phyloP scores from a whole-genome alignment of 305 asterid species.

The Rubia peregrina region DNA sequence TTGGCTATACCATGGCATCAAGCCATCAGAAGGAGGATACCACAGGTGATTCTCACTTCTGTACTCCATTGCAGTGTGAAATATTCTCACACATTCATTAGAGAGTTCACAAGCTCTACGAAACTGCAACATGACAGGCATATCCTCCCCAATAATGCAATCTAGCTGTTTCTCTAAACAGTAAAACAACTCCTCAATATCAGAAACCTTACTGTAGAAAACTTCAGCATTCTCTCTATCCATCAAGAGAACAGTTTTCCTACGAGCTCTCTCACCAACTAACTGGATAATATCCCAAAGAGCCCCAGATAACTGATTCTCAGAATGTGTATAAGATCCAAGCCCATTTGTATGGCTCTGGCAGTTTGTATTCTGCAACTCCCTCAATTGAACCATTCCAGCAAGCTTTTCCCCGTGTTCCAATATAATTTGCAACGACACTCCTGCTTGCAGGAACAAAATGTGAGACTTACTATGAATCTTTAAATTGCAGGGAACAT shows the following conservation, averaged over 20 bases:
- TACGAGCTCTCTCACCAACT: slow-evolving; percentile 86
- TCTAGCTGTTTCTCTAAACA: slow-evolving; percentile 74
- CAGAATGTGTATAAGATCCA: slow-evolving; percentile 48
- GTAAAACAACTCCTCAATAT: slow-evolving; percentile 72
- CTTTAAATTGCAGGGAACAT: slow-evolving; percentile 7
- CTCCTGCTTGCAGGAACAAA: slow-evolving; percentile 45
- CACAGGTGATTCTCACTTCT: slow-evolving; percentile 70
- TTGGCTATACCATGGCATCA: slow-evolving; percentile 84
- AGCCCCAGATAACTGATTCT: slow-evolving; percentile 60
- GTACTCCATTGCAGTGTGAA: slow-evolving; percentile 58
- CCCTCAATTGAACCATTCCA: slow-evolving; percentile 77
- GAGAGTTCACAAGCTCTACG: slow-evolving; percentile 81
- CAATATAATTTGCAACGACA: slow-evolving; percentile 71
- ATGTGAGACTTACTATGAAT: neutral
- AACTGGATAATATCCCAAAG: slow-evolving; percentile 94
- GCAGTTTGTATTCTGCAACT: slow-evolving; percentile 55
- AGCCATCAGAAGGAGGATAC: slow-evolving; percentile 85
- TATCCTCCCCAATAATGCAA: slow-evolving; percentile 43
- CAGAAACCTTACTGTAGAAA: slow-evolving; percentile 87
- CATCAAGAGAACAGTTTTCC: slow-evolving; percentile 86
- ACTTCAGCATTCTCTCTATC: slow-evolving; percentile 98
- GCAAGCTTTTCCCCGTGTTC: slow-evolving; percentile 96
- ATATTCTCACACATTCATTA: slow-evolving; percentile 63
- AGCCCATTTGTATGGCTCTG: slow-evolving; percentile 49
- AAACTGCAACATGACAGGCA: slow-evolving; percentile 49